Percentiles rank a stretch among this genome's conserved stretches.
Conservation (phyloP, 2,329 filamentous ascomycete genomes). For the Endothia cerciana region DNA sequence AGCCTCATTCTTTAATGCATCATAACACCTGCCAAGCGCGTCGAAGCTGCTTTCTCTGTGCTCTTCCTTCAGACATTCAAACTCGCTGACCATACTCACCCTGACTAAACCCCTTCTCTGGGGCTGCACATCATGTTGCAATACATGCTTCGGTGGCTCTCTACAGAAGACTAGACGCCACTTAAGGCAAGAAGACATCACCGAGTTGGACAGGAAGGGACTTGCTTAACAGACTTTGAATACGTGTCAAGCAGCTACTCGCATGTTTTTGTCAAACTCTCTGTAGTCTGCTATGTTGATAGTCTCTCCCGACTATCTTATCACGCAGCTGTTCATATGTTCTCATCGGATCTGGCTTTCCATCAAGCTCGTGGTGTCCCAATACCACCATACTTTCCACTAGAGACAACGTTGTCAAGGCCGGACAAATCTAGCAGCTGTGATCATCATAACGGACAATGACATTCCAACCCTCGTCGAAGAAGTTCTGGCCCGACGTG, state of each 20-base stretch:
- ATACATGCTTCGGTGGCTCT: not conserved
- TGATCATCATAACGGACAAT: conserved; percentile 11
- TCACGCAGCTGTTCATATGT: too few relatives aligned
- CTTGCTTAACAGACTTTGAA: too few relatives aligned
- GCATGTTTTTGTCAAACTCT: too few relatives aligned
- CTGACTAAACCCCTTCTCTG: not conserved
- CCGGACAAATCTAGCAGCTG: not conserved
- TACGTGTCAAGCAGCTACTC: too few relatives aligned
- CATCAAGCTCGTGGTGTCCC: too few relatives aligned
- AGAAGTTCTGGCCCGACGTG: conserved; percentile 17
- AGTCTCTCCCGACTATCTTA: too few relatives aligned
- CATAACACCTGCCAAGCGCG: not conserved
- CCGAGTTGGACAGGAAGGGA: not conserved
- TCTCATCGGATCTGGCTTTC: too few relatives aligned
- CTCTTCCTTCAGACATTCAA: not conserved
- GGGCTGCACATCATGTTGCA: not conserved
- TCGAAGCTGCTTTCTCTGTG: not conserved
- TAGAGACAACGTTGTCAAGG: not conserved
- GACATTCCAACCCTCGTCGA: conserved; percentile 18
- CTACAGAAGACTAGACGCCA: not conserved
- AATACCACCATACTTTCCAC: not conserved
- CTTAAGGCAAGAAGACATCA: not conserved
- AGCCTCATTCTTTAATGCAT: conserved; percentile 9
- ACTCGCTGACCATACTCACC: not conserved
- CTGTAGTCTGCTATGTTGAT: too few relatives aligned